Base-by-base conservation (phyloP, 2,329 filamentous ascomycete species). In the Sporothrix pallida region DNA sequence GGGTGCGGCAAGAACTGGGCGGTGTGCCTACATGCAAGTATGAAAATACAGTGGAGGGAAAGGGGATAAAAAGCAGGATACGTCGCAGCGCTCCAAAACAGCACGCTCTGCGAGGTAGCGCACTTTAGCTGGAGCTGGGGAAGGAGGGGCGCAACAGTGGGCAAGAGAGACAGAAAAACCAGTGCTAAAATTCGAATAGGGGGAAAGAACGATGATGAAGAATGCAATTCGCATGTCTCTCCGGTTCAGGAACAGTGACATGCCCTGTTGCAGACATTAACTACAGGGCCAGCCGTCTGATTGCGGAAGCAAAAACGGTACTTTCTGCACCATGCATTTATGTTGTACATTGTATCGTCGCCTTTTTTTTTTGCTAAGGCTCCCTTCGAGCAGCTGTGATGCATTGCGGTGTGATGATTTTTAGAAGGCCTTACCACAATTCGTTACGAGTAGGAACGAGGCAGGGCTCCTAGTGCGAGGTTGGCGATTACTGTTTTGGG, bases 201-300 rank as follows among this genome's bases (percentile, higher is more conserved):
- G 48, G 50, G 67, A 54, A 54, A 31, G 50, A 56, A 17, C 48
- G 50, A 70, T 50, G 67, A 44, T 56, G 68, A 70, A 48, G 68
- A 70, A 70, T 70, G 68, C 50, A 70, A 44, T 44, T 54, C 67
- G 50, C 31, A 56, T 70, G 67, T 70, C 67, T 70, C 67, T 54
- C 67, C 67, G 67, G 48, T 69, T 54, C 46, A 12, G 67, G 67
- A 26, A 17, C 23, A 60, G 13, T 26, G n/a, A 12, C 56, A 26
- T 42, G 13, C 12, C 52, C 52, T 26, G 52, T 56, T 52, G 48
- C 48, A 52, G 15, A 37, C 31, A 37, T 37, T 37, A 15, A 23
- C 56, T 8, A 60, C 56, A 26, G 56, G 56, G 56, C 58, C 44
- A 44, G 15, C 26, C 20, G 7, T 12, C 23, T 13, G 42, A 15